phyloP scores from a whole-genome alignment of 2,329 filamentous ascomycete genomes.

The Pseudocercospora vitis region DNA sequence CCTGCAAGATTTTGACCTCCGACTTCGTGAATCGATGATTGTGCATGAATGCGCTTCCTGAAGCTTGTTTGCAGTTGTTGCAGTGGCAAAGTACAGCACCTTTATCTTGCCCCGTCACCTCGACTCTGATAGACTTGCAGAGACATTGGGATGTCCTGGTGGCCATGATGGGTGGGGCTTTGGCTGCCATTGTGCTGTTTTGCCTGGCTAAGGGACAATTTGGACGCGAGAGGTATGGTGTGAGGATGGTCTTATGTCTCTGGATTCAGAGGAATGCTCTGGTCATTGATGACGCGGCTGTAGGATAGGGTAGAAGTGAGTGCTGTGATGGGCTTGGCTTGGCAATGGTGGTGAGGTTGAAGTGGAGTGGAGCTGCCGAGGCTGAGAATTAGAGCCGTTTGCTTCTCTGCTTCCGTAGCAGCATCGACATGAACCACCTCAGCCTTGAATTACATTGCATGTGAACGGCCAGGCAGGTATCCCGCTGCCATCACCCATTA shows the following conservation, averaged over 20 bases:
- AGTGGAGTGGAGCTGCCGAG: conserved; percentile 7
- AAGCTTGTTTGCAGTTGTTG: conserved; percentile 29
- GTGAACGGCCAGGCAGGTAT: too few relatives aligned
- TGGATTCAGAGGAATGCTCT: conserved; percentile 14
- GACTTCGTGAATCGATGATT: conserved; percentile 35
- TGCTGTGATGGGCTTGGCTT: conserved; percentile 1
- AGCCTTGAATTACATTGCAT: too few relatives aligned
- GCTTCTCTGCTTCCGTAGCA: too few relatives aligned
- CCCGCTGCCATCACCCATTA: too few relatives aligned
- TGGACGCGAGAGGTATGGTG: conserved; percentile 2
- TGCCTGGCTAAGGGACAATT: conserved; percentile 5
- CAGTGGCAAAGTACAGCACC: conserved; percentile 36
- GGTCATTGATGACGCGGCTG: conserved; percentile 7
- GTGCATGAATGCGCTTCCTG: conserved; percentile 33
- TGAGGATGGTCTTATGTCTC: conserved; percentile 10
- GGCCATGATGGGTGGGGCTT: conserved; percentile 14
- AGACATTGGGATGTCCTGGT: conserved; percentile 29
- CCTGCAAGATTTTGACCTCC: conserved; percentile 28
- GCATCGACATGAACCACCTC: too few relatives aligned
- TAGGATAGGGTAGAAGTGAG: background rate
- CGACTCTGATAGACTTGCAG: conserved; percentile 30
- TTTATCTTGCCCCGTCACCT: conserved; percentile 33
- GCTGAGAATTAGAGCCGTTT: background rate
- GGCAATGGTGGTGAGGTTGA: background rate
- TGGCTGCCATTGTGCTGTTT: conserved; percentile 8